phyloP scores from a whole-genome alignment of 2,329 filamentous ascomycete species.

The Aulographum hederae region DNA sequence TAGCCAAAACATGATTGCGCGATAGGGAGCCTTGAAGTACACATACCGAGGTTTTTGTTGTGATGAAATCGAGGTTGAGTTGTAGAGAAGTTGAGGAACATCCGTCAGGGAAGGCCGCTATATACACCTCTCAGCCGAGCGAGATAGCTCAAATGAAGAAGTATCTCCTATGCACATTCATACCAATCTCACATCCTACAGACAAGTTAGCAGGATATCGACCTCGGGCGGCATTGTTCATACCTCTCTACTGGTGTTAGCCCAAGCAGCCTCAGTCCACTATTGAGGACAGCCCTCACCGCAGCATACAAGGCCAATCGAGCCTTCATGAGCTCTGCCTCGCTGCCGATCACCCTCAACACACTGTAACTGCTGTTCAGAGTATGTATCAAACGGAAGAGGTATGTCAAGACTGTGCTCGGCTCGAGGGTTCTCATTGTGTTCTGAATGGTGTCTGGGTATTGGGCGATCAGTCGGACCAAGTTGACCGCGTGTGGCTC shows the following conservation, averaged over 20 bases:
- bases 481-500: constrained; percentile 12
- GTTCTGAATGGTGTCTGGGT: constrained; percentile 12
- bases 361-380: constrained; percentile 62
- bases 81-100: too few relatives aligned
- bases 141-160: too few relatives aligned
- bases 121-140: too few relatives aligned
- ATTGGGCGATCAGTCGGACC: constrained; percentile 12
- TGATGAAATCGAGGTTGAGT: too few relatives aligned
- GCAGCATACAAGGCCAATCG: constrained; percentile 58
- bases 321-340: constrained; percentile 46
- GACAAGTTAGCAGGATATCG: constrained; percentile 2
- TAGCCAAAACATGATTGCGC: too few relatives aligned
- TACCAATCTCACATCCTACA: constrained; percentile 5
- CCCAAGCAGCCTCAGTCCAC: constrained; percentile 60
- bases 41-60: too few relatives aligned
- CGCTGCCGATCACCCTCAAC: constrained; percentile 54
- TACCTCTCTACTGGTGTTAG: constrained; percentile 49
- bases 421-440: constrained; percentile 13
- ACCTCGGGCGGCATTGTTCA: constrained; percentile 3
- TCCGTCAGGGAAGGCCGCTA: too few relatives aligned
- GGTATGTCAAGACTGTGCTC: constrained; percentile 11
- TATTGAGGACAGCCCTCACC: constrained; percentile 50
- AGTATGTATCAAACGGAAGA: constrained; percentile 60
- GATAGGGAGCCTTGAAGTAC: too few relatives aligned
- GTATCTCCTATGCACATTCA: too few relatives aligned